Percentiles rank a stretch among this genome's conserved stretches.
phyloP scores from a whole-genome alignment of 768 basidiomycete genomes.

The Boletus rubroflammeus region DNA sequence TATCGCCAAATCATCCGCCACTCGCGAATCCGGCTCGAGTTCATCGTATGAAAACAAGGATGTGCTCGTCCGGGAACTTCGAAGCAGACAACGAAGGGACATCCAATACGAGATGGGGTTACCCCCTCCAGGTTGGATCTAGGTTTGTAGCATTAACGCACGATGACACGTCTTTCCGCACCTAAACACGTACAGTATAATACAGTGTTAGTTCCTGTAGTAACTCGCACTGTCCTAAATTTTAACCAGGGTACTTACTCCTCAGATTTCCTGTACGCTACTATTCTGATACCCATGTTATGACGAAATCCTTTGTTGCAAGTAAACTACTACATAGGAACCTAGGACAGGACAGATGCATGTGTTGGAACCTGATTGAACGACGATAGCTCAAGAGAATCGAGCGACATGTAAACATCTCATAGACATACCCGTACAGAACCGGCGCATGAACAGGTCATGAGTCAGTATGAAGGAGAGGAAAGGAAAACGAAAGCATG shows the following conservation, averaged over 20 bases:
- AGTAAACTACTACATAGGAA: slow-evolving; percentile 23
- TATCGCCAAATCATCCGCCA: not conserved
- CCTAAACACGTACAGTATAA: not conserved
- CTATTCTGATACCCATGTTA: not conserved
- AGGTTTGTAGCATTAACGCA: slow-evolving; percentile 3
- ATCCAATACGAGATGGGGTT: slow-evolving; percentile 4
- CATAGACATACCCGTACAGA: slow-evolving; percentile 30
- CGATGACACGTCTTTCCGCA: not conserved
- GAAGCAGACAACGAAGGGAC: slow-evolving; percentile 7
- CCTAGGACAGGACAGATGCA: slow-evolving; percentile 19
- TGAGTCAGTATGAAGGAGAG: slow-evolving; percentile 31
- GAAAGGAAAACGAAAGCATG: slow-evolving; percentile 30
- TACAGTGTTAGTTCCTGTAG: not conserved
- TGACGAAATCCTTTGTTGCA: slow-evolving; percentile 11
- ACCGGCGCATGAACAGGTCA: slow-evolving; percentile 28
- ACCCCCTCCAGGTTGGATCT: slow-evolving; percentile 51
- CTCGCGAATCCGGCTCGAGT: slow-evolving; percentile 6
- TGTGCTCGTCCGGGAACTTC: slow-evolving; percentile 5
- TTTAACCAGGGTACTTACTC: not conserved
- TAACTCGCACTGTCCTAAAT: not conserved
- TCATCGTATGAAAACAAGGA: slow-evolving; percentile 14
- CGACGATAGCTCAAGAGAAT: slow-evolving; percentile 16
- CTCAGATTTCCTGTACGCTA: not conserved
- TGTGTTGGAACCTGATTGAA: slow-evolving; percentile 12
- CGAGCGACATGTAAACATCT: slow-evolving; percentile 22